Percentiles rank a stretch among this genome's conserved stretches.
phyloP scores from a whole-genome alignment of 306 rosid genomes.

The Senna tora region DNA sequence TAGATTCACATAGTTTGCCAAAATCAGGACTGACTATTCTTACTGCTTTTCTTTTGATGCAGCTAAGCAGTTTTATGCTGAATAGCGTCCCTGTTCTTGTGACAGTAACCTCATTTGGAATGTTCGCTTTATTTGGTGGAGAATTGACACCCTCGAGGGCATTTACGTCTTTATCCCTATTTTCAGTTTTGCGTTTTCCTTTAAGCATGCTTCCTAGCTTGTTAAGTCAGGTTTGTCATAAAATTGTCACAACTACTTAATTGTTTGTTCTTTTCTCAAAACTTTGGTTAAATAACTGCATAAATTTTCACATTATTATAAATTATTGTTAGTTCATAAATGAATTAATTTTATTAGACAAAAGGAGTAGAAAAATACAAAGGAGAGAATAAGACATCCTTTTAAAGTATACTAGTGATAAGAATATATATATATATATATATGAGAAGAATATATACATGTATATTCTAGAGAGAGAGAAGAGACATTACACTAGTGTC shows the following conservation, averaged over 20 bases:
- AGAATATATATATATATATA: too few species aligned
- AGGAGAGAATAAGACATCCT: neutral
- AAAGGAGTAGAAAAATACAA: neutral
- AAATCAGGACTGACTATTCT: slow-evolving; percentile 24
- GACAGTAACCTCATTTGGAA: slow-evolving; percentile 73
- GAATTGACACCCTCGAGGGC: slow-evolving; percentile 88
- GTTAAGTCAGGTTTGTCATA: slow-evolving; percentile 72
- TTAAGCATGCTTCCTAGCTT: slow-evolving; percentile 75
- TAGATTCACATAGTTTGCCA: slow-evolving; percentile 16
- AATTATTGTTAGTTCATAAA: neutral
- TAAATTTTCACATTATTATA: neutral
- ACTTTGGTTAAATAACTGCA: neutral
- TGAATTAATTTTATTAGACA: neutral
- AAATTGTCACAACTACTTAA: neutral
- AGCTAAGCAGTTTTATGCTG: slow-evolving; percentile 71
- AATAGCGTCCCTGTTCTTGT: slow-evolving; percentile 86
- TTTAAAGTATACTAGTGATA: too few species aligned
- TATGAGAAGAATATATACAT: too few species aligned
- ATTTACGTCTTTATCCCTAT: slow-evolving; percentile 85
- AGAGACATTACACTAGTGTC: too few species aligned
- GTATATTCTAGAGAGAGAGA: too few species aligned
- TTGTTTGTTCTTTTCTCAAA: neutral
- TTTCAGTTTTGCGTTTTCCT: slow-evolving; percentile 75
- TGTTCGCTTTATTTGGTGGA: slow-evolving; percentile 84
- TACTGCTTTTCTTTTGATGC: slow-evolving; percentile 44